A percentile compares a stretch with the other conserved stretches of the same genome.
phyloP scores from a whole-genome alignment of 2,329 filamentous ascomycete genomes.

The Xylaria sp. region DNA sequence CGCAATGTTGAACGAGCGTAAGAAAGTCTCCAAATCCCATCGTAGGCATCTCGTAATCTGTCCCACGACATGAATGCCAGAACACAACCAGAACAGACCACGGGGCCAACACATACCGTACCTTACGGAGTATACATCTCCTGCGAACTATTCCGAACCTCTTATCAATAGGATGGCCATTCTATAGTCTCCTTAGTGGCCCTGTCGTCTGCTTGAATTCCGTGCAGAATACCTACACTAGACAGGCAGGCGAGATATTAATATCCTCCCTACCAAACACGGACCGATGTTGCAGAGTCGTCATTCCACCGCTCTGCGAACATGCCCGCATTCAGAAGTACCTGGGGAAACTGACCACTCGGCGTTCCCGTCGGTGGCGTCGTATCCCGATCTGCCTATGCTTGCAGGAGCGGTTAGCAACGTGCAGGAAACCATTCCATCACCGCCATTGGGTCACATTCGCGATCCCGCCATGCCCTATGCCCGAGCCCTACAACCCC shows the following conservation, averaged over 20 bases:
- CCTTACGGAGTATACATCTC: too few species aligned
- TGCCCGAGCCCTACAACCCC: background rate
- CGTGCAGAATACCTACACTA: too few species aligned
- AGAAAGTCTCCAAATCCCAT: background rate
- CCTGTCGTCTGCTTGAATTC: too few species aligned
- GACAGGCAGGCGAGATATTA: too few species aligned
- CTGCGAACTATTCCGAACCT: background rate
- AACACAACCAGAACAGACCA: too few species aligned
- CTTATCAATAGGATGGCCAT: background rate
- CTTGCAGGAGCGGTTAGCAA: conserved; percentile 7
- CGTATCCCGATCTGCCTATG: conserved; percentile 5
- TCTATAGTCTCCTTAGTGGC: background rate
- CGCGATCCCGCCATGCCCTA: background rate
- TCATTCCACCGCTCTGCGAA: background rate
- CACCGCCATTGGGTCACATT: conserved; percentile 2
- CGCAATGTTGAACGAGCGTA: background rate
- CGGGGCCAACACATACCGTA: too few species aligned
- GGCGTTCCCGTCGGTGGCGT: conserved; percentile 14
- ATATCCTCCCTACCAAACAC: background rate
- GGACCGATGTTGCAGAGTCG: conserved; percentile 6
- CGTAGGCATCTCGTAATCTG: conserved; percentile 7
- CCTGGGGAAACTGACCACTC: conserved; percentile 13
- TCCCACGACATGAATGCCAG: too few species aligned
- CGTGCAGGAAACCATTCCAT: conserved; percentile 4
- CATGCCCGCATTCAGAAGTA: background rate